These are phyloP conservation scores for Cyclocybe cylindracea DNA, from an alignment of 768 basidiomycete genomes.

Conservation along the genomic window DNA sequence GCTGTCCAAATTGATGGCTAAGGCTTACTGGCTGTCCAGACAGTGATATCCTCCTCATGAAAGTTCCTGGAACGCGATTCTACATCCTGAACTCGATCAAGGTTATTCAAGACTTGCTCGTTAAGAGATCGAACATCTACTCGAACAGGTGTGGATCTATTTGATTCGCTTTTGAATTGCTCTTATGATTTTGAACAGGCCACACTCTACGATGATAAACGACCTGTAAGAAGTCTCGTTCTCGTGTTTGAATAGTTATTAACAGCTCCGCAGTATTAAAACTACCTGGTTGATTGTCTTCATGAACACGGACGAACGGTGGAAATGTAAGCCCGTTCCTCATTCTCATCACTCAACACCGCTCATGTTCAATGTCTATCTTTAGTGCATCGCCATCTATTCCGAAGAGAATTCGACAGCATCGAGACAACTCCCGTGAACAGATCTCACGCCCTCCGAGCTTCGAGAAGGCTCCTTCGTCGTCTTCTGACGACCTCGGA, in stretches of 20 bases:
- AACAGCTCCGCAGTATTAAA: not conserved
- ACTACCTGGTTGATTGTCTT: constrained; percentile 1
- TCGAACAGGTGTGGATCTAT: not conserved
- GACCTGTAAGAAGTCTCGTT: too few species aligned
- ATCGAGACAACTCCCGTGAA: not conserved
- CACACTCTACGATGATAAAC: too few species aligned
- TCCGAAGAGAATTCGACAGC: constrained; percentile 2
- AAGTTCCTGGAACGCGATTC: constrained; percentile 2
- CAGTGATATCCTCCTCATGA: constrained; percentile 2
- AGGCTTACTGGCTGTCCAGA: not conserved
- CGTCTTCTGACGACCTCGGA: not conserved
- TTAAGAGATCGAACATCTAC: constrained; percentile 1
- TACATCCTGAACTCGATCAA: not conserved
- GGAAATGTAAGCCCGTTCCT: not conserved
- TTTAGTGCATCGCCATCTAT: constrained; percentile 1
- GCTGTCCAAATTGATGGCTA: not conserved
- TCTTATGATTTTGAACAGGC: too few species aligned
- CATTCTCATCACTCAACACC: not conserved
- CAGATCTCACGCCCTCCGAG: not conserved
- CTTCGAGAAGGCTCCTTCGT: not conserved
- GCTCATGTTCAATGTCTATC: not conserved
- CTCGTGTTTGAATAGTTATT: not conserved
- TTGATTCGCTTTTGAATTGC: not conserved
- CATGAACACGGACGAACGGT: constrained; percentile 1
- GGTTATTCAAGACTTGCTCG: constrained; percentile 2